Evolutionary conservation across 2,329 filamentous ascomycete species (phyloP), one percentile per base, ranked within the genome.

Genomic region (Sporothrix sp.): DNA sequence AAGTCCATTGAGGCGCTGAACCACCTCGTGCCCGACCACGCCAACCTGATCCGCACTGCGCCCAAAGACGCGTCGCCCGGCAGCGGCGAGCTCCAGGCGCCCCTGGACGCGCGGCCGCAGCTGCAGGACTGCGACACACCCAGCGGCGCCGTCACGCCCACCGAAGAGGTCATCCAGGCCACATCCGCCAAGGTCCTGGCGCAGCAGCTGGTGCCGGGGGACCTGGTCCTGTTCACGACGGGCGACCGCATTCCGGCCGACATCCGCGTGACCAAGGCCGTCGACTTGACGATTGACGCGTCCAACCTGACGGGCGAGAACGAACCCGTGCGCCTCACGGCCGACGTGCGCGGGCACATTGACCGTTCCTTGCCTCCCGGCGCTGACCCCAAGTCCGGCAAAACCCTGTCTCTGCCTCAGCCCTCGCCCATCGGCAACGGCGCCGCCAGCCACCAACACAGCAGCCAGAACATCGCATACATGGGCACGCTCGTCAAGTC

Each of bases 221-320:
- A 98, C 65, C 66, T 98, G 51, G 89, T 98, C 16, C 70, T 96
- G 1, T 97, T 98, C 65, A 88, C 90, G 16, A 96, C 93, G 0
- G 93, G 93, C 53, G 93, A 98, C 67, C 86, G 94, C 48, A 94
- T 98, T 58, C 93, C 93, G 6, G 93, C 93, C 51, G 93, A 98
- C 63, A 85, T 98, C 59, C 84, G 93, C 39, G 95, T 98, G 48
- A 97, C 88, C 7, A 84, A 87, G 62, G 86, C 90, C 10, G 81
- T 87, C 8, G 89, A 97, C 63, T 72, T 98, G 47, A 87, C 88
- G 37, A 95, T 98, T 57, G 94, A 98, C 64, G 90, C 93, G 60
- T 97, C 93, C 11, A 98, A 98, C 62, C 70, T 98, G 52, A 98
- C 93, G 0, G 93, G 93, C 53, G 93, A 98, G 67, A 97, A 95